Percentiles rank a stretch among this genome's conserved stretches.
Conservation (phyloP, 345 rosid genomes). For the Raphanus sativus region DNA sequence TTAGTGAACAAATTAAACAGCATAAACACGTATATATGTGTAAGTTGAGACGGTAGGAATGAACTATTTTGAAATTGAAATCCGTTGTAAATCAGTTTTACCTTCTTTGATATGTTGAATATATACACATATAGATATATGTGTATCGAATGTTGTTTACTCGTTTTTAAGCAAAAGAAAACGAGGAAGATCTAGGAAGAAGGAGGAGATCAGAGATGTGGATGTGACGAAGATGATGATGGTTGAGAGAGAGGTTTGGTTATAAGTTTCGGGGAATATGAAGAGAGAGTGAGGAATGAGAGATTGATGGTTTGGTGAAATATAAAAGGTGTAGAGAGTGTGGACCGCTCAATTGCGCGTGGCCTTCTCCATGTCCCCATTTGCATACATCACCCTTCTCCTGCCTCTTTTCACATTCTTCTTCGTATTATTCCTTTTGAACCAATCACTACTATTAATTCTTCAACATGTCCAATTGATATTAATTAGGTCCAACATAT, state of each 20-base stretch:
- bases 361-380: constrained; percentile 72
- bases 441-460: not conserved
- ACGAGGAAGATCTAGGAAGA: constrained; percentile 34
- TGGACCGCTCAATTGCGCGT: constrained; percentile 95
- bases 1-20: not conserved
- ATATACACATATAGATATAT: not conserved
- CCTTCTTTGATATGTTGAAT: constrained; percentile 18
- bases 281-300: constrained; percentile 11
- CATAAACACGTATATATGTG: not conserved
- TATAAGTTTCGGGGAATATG: constrained; percentile 14
- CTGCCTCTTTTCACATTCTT: constrained; percentile 27
- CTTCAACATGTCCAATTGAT: too few species aligned
- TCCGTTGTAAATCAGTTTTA: not conserved
- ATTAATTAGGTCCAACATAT: too few species aligned
- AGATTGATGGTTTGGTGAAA: constrained; percentile 39
- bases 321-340: constrained; percentile 33
- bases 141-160: not conserved
- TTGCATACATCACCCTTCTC: constrained; percentile 48
- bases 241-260: constrained; percentile 20
- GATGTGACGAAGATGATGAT: constrained; percentile 24
- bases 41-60: constrained; percentile 8
- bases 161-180: constrained; percentile 29
- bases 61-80: not conserved
- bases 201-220: constrained; percentile 25
- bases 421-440: not conserved